Evolutionary conservation across 2,329 filamentous ascomycete species (phyloP).

Genomic region (Fusarium mundagurra): DNA sequence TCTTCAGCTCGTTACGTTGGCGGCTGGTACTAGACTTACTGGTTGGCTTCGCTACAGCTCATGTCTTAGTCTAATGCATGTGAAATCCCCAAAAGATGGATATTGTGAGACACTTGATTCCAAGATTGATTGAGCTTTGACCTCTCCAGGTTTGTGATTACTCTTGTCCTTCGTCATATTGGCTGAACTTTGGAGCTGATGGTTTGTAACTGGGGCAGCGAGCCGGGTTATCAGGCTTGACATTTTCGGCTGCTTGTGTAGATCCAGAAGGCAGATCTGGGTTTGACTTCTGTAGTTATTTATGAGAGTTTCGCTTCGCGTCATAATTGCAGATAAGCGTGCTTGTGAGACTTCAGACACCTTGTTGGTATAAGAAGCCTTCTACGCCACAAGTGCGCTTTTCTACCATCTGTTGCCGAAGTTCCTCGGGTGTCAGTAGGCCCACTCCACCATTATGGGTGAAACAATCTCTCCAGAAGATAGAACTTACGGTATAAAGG

Average conservation of each 20-base stretch:
- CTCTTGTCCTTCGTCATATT: neutral
- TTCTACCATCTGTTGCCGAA: rapidly evolving
- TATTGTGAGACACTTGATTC: neutral
- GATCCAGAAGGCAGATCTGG: neutral
- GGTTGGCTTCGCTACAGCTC: neutral
- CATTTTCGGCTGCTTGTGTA: rapidly evolving
- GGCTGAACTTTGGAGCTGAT: neutral
- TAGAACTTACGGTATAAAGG: slow-evolving; percentile 6
- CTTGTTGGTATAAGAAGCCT: neutral
- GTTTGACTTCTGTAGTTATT: rapidly evolving
- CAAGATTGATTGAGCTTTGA: neutral
- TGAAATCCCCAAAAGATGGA: neutral
- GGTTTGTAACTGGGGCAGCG: neutral
- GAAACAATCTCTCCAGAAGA: rapidly evolving
- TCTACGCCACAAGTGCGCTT: rapidly evolving
- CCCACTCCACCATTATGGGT: neutral
- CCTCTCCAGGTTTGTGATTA: neutral
- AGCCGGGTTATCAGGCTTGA: neutral
- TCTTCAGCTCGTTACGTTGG: neutral
- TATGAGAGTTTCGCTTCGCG: neutral
- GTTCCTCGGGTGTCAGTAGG: rapidly evolving
- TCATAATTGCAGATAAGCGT: neutral
- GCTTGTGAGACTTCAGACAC: rapidly evolving
- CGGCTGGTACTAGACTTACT: neutral
- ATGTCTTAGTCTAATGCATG: neutral